Evolutionary conservation across 306 rosid species (phyloP).

Genomic region (Glycine soja): DNA sequence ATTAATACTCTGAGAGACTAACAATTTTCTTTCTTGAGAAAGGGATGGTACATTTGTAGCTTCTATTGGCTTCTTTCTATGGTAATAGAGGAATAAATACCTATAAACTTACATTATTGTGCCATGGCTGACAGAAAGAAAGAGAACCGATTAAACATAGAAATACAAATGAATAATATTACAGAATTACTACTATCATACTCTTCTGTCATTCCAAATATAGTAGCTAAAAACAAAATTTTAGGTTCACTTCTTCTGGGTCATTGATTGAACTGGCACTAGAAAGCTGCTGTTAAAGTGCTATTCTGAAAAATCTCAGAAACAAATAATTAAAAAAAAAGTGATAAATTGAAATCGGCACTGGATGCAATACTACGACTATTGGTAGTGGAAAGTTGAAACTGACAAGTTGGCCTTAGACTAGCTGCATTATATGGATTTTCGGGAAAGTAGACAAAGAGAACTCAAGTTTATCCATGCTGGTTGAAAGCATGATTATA

Average conservation of each 20-base stretch:
- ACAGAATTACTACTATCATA: constrained; percentile 33
- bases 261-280: constrained; percentile 46
- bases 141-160: constrained; percentile 9
- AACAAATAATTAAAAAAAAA: constrained; percentile 28
- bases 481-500: constrained; percentile 49
- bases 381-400: constrained; percentile 34
- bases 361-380: not conserved
- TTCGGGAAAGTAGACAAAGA: constrained; percentile 49
- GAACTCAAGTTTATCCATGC: constrained; percentile 58
- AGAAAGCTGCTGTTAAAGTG: constrained; percentile 42
- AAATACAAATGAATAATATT: constrained; percentile 40
- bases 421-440: constrained; percentile 43
- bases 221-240: constrained; percentile 38
- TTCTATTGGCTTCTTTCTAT: not conserved
- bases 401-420: constrained; percentile 23
- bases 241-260: constrained; percentile 20
- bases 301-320: constrained; percentile 25
- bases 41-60: not conserved
- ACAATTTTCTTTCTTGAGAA: not conserved
- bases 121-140: not conserved
- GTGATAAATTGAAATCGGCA: constrained; percentile 17
- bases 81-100: not conserved
- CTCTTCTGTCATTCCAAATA: constrained; percentile 42
- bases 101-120: not conserved
- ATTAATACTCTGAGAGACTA: too few species aligned